Conservation (phyloP, 2,329 filamentous ascomycete genomes). For the Bipolaris bicolor region DNA sequence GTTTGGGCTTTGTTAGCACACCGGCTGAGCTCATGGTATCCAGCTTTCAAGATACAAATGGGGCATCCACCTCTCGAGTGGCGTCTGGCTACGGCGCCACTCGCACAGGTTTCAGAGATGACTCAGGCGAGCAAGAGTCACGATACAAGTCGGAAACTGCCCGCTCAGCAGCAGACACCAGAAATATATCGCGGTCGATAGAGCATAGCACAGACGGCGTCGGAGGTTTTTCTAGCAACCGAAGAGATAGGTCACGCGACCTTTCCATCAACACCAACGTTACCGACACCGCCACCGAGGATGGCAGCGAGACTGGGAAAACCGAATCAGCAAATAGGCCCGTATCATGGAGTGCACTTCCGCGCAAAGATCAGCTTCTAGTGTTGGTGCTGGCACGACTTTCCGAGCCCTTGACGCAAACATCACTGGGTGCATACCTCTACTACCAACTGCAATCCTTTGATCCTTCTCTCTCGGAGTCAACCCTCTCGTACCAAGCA, state of each 20-base stretch:
- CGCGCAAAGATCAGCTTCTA: slow-evolving; percentile 76
- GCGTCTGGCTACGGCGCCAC: not conserved
- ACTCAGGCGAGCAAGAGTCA: not conserved
- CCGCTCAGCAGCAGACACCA: not conserved
- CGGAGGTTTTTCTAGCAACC: not conserved
- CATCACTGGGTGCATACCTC: slow-evolving; percentile 69
- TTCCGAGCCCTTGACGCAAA: slow-evolving; percentile 82
- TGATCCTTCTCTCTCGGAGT: slow-evolving; percentile 62
- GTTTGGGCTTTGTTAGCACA: not conserved
- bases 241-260: slow-evolving; percentile 13
- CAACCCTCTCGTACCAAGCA: slow-evolving; percentile 75
- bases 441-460: slow-evolving; percentile 90
- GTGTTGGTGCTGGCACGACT: slow-evolving; percentile 80
- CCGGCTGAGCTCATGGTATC: slow-evolving; percentile 2
- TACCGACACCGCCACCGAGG: slow-evolving; percentile 22
- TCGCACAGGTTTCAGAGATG: not conserved
- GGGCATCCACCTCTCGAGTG: not conserved
- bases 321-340: slow-evolving; percentile 48
- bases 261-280: slow-evolving; percentile 30
- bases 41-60: not conserved
- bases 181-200: not conserved
- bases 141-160: not conserved
- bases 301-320: slow-evolving; percentile 32
- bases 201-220: slow-evolving; percentile 4
- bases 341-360: slow-evolving; percentile 74